Conservation (phyloP, 129 eudicot species). For the Lactuca saligna region DNA sequence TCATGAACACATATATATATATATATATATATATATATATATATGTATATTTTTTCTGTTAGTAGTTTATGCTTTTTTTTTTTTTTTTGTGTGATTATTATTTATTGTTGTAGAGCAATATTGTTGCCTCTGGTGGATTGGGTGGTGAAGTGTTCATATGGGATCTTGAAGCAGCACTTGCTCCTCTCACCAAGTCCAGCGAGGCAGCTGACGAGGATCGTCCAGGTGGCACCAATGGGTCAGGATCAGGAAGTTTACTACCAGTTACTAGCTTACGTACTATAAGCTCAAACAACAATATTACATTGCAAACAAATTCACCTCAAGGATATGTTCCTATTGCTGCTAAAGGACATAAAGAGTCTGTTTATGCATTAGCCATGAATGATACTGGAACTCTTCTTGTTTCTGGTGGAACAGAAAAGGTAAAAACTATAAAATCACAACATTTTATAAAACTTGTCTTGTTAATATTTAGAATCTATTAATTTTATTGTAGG, state of each 20-base stretch:
- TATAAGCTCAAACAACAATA: slow-evolving; percentile 71
- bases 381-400: slow-evolving; percentile 87
- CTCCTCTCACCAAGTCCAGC: slow-evolving; percentile 67
- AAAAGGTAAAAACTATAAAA: slow-evolving; percentile 50
- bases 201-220: slow-evolving; percentile 74
- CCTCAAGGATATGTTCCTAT: slow-evolving; percentile 74
- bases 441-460: too few relatives aligned
- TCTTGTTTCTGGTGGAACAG: slow-evolving; percentile 99
- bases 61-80: slow-evolving; percentile 12
- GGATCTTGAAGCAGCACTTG: slow-evolving; percentile 95
- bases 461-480: too few relatives aligned
- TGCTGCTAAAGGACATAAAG: slow-evolving; percentile 97
- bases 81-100: slow-evolving; percentile 17
- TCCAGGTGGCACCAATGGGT: slow-evolving; percentile 54
- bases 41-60: too few relatives aligned
- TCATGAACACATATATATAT: neutral
- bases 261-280: slow-evolving; percentile 69
- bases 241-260: slow-evolving; percentile 58
- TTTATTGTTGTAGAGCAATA: slow-evolving; percentile 56
- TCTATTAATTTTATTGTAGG: slow-evolving; percentile 38
- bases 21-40: too few relatives aligned
- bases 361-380: slow-evolving; percentile 96
- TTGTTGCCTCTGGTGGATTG: slow-evolving; percentile 88
- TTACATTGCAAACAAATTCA: slow-evolving; percentile 67
- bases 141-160: slow-evolving; percentile 96